Base-by-base conservation (phyloP, 331 rosid species). In the Rhamnella rubrinervis region DNA sequence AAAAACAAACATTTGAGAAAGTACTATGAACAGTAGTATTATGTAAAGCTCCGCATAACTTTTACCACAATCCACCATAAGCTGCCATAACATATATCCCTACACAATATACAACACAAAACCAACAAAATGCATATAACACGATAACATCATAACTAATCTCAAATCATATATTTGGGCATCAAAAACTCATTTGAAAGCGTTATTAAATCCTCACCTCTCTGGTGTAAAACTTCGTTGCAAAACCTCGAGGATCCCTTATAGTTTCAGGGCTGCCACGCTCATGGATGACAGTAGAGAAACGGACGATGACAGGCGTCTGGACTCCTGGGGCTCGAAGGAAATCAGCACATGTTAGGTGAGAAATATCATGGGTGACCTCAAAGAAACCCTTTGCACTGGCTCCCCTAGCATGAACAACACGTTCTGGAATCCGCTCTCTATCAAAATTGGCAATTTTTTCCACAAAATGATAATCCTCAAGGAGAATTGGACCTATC, bases 371-470 rank as follows among this genome's bases (percentile, higher is more conserved):
- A 59, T 93, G 98, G 58, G 98, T 93, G 72, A 90, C 97, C 83
- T 93, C 97, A 71, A 93, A 93, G 82, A 93, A 93, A 4, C 98
- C 97, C 81, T 92, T 92, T 19, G 98, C 98, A 78, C 98, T 92
- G 19, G 98, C 96, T 75, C 98, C 96, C 82, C 98, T 80, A 0
- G 98, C 98, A 73, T 92, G 98, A 49, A 92, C 98, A 19, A 92
- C 98, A 38, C 97, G 98, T 71, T 93, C 97, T 21, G 98, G 98
- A 68, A 93, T 90, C n/a, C 97, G 65, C 53, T 93, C 98, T 72
- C 98, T 78, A 18, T 81, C 91, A 57, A 90, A 93, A 9, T 91
- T 83, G 1, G 98, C 97, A 47, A 93, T 74, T 75, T 93, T 93
- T 50, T 93, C 98, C 57, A 93, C 85, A 51, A 93, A 81, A 72